These are phyloP conservation scores for Cryptomeria japonica DNA, from an alignment of 75 land plant genomes.

Conservation along the genomic window DNA sequence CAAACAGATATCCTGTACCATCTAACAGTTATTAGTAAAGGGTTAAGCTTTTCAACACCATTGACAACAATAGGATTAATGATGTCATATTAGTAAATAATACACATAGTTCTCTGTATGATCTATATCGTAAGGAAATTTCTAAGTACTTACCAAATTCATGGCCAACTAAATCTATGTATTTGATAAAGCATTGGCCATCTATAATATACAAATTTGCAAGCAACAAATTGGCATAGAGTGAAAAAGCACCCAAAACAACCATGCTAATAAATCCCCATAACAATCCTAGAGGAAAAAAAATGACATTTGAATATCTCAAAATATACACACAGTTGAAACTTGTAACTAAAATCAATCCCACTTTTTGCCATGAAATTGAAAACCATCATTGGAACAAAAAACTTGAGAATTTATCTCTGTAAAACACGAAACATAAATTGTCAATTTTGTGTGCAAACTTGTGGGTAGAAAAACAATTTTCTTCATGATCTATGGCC, in stretches of 20 bases:
- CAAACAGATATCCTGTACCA: too few species aligned
- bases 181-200: slow-evolving; percentile 58
- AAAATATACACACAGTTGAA: slow-evolving; percentile 58
- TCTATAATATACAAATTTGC: slow-evolving; percentile 46
- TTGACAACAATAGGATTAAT: too few species aligned
- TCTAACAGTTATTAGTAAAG: too few species aligned
- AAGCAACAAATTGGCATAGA: slow-evolving; percentile 53
- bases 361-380: slow-evolving; percentile 69
- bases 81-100: too few species aligned
- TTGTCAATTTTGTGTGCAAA: slow-evolving; percentile 4
- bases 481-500: background rate
- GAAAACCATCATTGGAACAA: background rate
- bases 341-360: slow-evolving; percentile 41
- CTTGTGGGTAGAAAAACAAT: background rate
- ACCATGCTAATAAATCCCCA: slow-evolving; percentile 39
- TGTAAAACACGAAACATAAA: background rate
- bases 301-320: slow-evolving; percentile 52
- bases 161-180: slow-evolving; percentile 57
- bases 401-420: background rate
- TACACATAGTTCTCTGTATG: background rate
- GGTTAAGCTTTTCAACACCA: too few species aligned
- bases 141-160: slow-evolving; percentile 34
- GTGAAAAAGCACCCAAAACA: slow-evolving; percentile 33
- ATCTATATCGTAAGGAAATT: background rate
- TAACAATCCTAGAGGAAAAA: slow-evolving; percentile 56